These are phyloP conservation scores for Hirschfeldia incana DNA, from an alignment of 345 rosid genomes.

Conservation along the genomic window DNA sequence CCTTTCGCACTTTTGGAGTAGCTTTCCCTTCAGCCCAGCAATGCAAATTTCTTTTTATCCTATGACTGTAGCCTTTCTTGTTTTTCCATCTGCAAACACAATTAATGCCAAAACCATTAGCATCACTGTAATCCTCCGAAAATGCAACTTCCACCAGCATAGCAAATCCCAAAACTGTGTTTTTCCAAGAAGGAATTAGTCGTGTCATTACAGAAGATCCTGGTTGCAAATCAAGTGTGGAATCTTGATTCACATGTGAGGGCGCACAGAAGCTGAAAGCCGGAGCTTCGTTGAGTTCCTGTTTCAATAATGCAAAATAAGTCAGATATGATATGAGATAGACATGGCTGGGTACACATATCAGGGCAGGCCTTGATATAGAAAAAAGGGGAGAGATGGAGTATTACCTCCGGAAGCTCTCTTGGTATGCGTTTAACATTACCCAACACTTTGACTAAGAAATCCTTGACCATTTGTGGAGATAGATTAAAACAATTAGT, in stretches of 20 bases:
- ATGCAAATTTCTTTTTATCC: not conserved
- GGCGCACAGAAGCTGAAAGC: constrained; percentile 4
- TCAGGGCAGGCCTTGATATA: not conserved
- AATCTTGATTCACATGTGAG: not conserved
- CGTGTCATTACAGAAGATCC: constrained; percentile 1
- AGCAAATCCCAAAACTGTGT: not conserved
- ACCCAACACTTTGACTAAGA: not conserved
- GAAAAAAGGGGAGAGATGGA: not conserved
- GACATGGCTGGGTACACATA: not conserved
- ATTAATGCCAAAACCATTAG: not conserved
- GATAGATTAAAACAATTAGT: constrained; percentile 34
- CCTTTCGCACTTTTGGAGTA: not conserved
- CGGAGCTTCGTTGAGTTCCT: not conserved
- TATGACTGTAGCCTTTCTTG: not conserved
- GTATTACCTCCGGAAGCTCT: not conserved
- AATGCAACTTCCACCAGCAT: constrained; percentile 1
- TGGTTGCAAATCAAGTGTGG: not conserved
- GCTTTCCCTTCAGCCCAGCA: not conserved
- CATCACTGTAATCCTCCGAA: not conserved
- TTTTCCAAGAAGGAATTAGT: not conserved
- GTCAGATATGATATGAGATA: not conserved
- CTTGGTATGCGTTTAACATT: not conserved
- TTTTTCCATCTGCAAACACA: constrained; percentile 5
- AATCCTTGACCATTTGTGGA: not conserved
- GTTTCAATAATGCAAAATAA: not conserved